Base-by-base conservation (phyloP, 345 rosid species). In the Ailanthus altissimus region DNA sequence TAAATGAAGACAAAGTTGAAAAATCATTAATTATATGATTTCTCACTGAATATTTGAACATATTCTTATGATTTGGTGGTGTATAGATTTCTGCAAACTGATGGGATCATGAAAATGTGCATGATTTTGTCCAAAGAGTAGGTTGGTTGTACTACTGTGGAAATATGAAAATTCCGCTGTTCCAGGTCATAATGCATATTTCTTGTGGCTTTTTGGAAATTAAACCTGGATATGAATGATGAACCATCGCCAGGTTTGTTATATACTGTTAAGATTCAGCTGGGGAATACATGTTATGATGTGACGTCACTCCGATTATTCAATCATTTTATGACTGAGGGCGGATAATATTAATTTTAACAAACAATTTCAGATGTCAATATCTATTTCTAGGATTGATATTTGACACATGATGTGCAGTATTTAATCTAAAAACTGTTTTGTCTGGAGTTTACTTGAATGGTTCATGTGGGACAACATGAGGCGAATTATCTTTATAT, bases 401-500 rank as follows among this genome's bases (percentile, higher is more conserved):
- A 42, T 70, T 16, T 21, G 45, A 71, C 32, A 7, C 25, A 40
- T 45, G 38, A 23, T 54, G 18, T 32, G 47, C 46, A 70, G n/a
- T 38, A 42, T 71, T 11, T 54, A 21, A 40, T 13, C 18, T 54
- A 36, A 71, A 50, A 11, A 10, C 28, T 57, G 57, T 36, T 58
- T 58, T 58, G 21, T 43, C 51, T 72, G 75, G 54, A 72, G 54
- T 21, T 71, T 38, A 9, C 47, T 54, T 71, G 45, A 56, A n/a
- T 38, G n/a, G 45, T 61, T 40, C 14, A 3, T 38, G 6, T 12
- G 50, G 75, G 15, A 40, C 26, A 25, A 32, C 51, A 15, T 51
- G 42, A 14, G 16, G n/a, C 40, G 38, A n/a, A 75, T 50, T n/a
- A 59, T 73, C 58, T 23, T 73, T 14, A 46, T 32, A 43, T 10